Percentiles rank a stretch among this genome's conserved stretches.
Conservation (phyloP, 768 basidiomycete genomes). For the Leccinum subgranulosum region DNA sequence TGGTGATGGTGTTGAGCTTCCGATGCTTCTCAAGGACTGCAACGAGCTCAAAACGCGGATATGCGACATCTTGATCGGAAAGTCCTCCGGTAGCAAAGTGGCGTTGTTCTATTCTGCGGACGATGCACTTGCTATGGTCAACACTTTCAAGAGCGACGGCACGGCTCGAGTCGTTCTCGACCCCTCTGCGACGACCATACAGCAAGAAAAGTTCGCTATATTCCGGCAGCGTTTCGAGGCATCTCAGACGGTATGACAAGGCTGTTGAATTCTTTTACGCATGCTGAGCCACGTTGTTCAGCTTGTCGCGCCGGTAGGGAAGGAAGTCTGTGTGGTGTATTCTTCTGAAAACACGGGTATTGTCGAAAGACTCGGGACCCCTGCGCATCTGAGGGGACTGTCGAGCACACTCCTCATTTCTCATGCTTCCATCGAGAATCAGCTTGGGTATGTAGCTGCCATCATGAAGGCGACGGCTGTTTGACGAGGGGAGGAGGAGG, state of each 20-base stretch:
- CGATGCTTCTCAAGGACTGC: conserved; percentile 44
- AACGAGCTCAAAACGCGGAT: conserved; percentile 32
- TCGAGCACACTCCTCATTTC: conserved; percentile 48
- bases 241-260: conserved; percentile 49
- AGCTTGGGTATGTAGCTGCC: conserved; percentile 56
- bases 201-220: conserved; percentile 45
- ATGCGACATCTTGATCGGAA: conserved; percentile 38
- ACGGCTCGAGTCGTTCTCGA: conserved; percentile 45
- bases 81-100: conserved; percentile 40
- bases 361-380: conserved; percentile 49
- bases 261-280: neutral
- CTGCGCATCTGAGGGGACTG: conserved; percentile 41
- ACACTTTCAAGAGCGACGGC: conserved; percentile 49
- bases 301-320: conserved; percentile 56
- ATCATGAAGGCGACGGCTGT: conserved; percentile 31
- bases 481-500: neutral
- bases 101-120: conserved; percentile 59
- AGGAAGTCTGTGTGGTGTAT: conserved; percentile 55
- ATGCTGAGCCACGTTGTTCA: conserved; percentile 23
- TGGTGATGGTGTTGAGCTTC: conserved; percentile 48
- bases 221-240: conserved; percentile 49
- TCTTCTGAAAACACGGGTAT: conserved; percentile 48
- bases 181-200: conserved; percentile 37
- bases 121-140: conserved; percentile 48
- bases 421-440: conserved; percentile 56